Base-by-base conservation (phyloP, 192 early-diverging fungal genomes). In the Linnemannia schmuckeri region DNA sequence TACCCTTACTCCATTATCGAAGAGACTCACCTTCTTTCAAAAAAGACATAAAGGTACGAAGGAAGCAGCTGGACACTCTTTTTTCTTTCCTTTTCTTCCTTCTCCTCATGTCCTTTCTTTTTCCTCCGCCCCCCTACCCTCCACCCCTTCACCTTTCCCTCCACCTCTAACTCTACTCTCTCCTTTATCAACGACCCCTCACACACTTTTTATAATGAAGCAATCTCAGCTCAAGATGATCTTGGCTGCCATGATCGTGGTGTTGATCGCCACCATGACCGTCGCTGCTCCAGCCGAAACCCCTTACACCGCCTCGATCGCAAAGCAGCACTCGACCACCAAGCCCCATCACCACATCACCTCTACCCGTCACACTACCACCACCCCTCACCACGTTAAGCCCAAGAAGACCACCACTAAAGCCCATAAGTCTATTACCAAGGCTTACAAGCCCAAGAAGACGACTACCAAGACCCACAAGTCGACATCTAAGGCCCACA, bases 251-350 rank as follows among this genome's bases (percentile, higher is more conserved):
- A 66, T 82, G 72, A 15, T 77, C 30, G 57, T 83, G 71, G 82
- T 76, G 6, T 73, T 83, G 76, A 78, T 83, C 72, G 82, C 82
- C 30, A 74, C 75, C 33, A 73, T 78, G 76, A 76, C 70, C 61
- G 70, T 74, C 40, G 76, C 82, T 54, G 80, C 74, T 30, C 74
- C 73, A 6, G 46, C 47, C 24, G 69, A 73, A 8, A 68, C 61
- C 22, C n/a, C 38, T 33, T 27, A 47, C 3, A 33, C 76, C 46
- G 24, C 61, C 10, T 30, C 63, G 9, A 27, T 46, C 40, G 15
- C 38, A 12, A 69, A 68, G 66, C 18, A 61, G 30, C 66, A 75
- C 9, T 57, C 74, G 2, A 72, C 70, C 35, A 20, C 24, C 0
- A 44, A 76, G 7, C 52, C 47, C 27, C 38, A 54, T 7, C 15